A percentile compares a stretch with the other conserved stretches of the same genome.
phyloP scores from a whole-genome alignment of 192 early-diverging fungal genomes.

The Dissophora globulifera region DNA sequence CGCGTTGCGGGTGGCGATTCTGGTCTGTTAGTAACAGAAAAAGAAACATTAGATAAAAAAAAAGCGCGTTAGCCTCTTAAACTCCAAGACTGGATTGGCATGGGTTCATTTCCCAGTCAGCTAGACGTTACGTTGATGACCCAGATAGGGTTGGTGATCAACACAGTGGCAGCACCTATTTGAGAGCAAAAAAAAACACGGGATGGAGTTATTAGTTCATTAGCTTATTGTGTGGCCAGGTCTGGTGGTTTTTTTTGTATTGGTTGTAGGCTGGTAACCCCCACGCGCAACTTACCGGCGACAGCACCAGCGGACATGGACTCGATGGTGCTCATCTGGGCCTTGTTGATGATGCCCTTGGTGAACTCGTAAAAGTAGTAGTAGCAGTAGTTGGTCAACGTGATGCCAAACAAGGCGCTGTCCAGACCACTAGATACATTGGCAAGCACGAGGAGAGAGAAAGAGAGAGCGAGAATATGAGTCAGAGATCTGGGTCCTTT shows the following conservation, averaged over 20 bases:
- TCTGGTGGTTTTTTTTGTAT: too few species aligned
- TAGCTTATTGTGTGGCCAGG: too few species aligned
- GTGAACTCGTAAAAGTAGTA: slow-evolving; percentile 91
- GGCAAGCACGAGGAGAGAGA: background rate
- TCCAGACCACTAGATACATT: slow-evolving; percentile 77
- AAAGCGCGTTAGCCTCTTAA: too few species aligned
- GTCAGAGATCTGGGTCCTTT: background rate
- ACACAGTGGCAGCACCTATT: slow-evolving; percentile 73
- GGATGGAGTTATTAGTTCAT: too few species aligned
- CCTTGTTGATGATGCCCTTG: slow-evolving; percentile 85
- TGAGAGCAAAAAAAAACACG: too few species aligned
- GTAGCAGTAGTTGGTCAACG: slow-evolving; percentile 91
- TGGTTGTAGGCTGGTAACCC: too few species aligned
- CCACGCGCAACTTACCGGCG: slow-evolving; percentile 81
- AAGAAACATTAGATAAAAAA: too few species aligned
- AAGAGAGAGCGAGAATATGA: background rate
- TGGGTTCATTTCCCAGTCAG: background rate
- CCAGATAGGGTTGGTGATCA: slow-evolving; percentile 99
- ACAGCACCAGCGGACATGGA: slow-evolving; percentile 95
- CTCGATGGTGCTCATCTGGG: slow-evolving; percentile 84
- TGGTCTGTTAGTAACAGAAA: slow-evolving; percentile 64
- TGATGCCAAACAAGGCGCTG: slow-evolving; percentile 96
- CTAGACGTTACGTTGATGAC: slow-evolving; percentile 84
- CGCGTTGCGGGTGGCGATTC: slow-evolving; percentile 85
- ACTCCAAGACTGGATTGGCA: background rate